Base-by-base conservation (phyloP, 306 rosid species). In the Sphenostylis stenocarpa region DNA sequence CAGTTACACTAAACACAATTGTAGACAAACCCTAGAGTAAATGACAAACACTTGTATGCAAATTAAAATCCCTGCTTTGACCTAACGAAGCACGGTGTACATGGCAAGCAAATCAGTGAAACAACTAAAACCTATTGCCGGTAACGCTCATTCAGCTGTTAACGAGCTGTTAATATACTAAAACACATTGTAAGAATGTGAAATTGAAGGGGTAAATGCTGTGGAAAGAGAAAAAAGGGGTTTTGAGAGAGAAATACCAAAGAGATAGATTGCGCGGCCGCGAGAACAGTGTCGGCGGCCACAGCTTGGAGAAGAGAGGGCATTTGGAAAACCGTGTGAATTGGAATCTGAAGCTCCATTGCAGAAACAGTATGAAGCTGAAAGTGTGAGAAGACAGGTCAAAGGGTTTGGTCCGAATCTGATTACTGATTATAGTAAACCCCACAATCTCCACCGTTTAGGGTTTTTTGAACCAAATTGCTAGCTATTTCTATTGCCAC, bases 361-460 rank as follows among this genome's bases (percentile, higher is more conserved):
- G 75, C 81, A 33, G 57, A 52, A 78, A 73, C 33, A 77, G 34
- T 1, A 53, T 52, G 67, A 61, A 61, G 43, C 29, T 62, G 70
- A 36, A 28, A 0, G 58, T 81, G 39, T 29, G 57, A 34, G 70
- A 77, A 34, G 57, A 7, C 3, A 73, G 77, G 82, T 77, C 76
- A 77, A 77, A 36, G 77, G 71, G 19, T 68, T 68, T 62, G 62
- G 77, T 51, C 73, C 29, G 69, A 77, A 65, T 78, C 83, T 75
- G 83, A 76, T 84, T 64, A 28, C 67, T 10, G 81, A 71, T 80
- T 63, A 68, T 77, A 60, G 84, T 82, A 82, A 90, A 82, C 82
- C 90, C 84, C 79, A 45, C 45, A 38, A 36, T 81, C 81, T 63
- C 77, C 87, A 86, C 83, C 79, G 86, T 79, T 86, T 82, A 87